phyloP scores from a whole-genome alignment of 345 rosid species.

The Stellera chamaejasme region DNA sequence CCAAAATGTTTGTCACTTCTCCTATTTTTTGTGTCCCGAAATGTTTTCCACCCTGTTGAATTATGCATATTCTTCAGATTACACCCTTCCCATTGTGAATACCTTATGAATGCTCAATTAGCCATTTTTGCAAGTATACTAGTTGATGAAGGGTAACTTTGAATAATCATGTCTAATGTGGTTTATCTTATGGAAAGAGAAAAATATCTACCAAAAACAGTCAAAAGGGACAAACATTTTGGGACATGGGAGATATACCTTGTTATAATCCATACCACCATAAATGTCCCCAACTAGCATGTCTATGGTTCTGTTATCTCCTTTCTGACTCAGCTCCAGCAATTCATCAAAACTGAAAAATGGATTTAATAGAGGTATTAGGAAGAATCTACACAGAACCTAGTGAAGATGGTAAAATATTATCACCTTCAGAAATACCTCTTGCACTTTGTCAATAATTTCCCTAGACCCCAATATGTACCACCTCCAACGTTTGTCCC shows the following conservation, averaged over 20 bases:
- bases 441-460: constrained; percentile 86
- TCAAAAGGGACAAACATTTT: not conserved
- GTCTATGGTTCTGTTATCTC: constrained; percentile 87
- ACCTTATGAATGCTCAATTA: no score
- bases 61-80: no score
- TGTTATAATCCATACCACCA: constrained; percentile 91
- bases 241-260: constrained; percentile 38
- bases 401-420: not conserved
- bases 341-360: constrained; percentile 80
- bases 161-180: no score
- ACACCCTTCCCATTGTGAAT: no score
- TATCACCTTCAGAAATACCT: constrained; percentile 38
- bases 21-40: no score
- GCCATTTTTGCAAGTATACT: no score
- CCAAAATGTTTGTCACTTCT: no score
- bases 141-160: no score
- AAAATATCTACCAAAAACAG: no score
- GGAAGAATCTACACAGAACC: constrained; percentile 1
- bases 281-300: constrained; percentile 99
- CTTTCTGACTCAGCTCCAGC: constrained; percentile 94
- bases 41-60: no score
- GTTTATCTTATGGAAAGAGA: no score
- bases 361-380: constrained; percentile 10
- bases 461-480: constrained; percentile 97
- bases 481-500: constrained; percentile 99